Base-by-base conservation (phyloP, 1,284 basidiomycete genomes). In the Anthracocystis walkeri region DNA sequence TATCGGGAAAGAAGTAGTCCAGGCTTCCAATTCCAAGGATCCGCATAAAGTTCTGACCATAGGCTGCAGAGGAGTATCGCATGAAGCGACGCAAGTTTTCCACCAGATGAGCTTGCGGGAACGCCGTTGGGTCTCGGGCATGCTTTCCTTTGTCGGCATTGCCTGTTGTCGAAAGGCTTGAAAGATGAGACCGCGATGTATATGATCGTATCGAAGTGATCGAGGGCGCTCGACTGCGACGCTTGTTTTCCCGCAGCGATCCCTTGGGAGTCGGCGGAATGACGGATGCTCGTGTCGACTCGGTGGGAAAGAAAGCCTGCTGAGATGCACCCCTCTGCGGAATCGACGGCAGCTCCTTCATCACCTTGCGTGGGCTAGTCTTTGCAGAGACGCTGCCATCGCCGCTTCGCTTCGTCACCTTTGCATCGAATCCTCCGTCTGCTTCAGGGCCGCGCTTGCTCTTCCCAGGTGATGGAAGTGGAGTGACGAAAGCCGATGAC, bases 41-140 rank as follows among this genome's bases (percentile, higher is more conserved):
- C 14, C 87, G 79, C 59, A 88, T 79, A 62, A 88, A 88, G 59
- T 77, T 84, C 71, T 79, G 78, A 20, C 80, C 80, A 49, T 82
- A 82, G 2, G 79, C 70, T 7, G 80, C 80, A n/a, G 77, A 79
- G 3, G 80, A 76, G 75, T 87, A 88, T 20, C 87, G 81, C 84
- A 87, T 87, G 70, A 88, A 89, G 4, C 85, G 82, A 59, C 87
- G 86, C 46, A 88, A 82, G 61, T 89, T 88, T 51, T 80, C 79
- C 45, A 88, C 84, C 18, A 88, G 75, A 42, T 86, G 85, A 18
- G 85, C 83, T 33, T 83, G 82, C 0, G 88, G 88, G 64, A 87
- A 88, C 16, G 77, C 54, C 0, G 61, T 48, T 3, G 65, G 44
- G 16, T 71, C 67, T 41, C 31, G 20, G 1, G 54, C 67, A 16